Conservation (phyloP, 176 grass and related monocot genomes). For the Elymus sibiricus region DNA sequence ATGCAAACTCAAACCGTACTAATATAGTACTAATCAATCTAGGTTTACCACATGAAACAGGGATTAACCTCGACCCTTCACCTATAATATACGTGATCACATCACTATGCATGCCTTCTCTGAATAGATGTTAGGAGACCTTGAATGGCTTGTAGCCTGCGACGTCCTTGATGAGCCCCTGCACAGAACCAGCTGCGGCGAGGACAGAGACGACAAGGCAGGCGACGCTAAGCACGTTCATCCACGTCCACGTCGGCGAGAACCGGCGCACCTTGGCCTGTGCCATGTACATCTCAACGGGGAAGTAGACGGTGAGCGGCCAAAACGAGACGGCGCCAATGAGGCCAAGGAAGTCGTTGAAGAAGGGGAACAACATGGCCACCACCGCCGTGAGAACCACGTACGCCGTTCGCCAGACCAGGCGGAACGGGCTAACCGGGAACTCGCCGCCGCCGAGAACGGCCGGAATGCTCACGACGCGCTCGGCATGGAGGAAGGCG, state of each 20-base stretch:
- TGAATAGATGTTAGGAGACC: conserved; percentile 29
- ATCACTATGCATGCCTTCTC: neutral
- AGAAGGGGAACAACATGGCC: conserved; percentile 87
- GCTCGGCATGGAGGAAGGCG: conserved; percentile 48
- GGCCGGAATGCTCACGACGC: conserved; percentile 23
- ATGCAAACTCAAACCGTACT: neutral
- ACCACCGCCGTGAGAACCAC: conserved; percentile 56
- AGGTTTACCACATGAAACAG: neutral
- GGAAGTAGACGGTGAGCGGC: conserved; percentile 96
- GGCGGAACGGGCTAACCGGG: conserved; percentile 50
- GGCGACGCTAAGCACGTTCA: conserved; percentile 56
- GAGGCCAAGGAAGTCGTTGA: conserved; percentile 85
- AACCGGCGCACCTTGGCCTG: conserved; percentile 49
- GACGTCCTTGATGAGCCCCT: conserved; percentile 61
- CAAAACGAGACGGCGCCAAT: conserved; percentile 88
- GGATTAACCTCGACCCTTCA: neutral
- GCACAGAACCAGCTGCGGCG: conserved; percentile 59
- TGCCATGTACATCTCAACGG: conserved; percentile 83
- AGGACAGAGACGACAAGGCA: conserved; percentile 67
- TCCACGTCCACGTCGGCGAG: conserved; percentile 69
- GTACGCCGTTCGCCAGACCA: conserved; percentile 63
- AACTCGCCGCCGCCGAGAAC: conserved; percentile 31
- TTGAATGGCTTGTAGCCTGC: conserved; percentile 59
- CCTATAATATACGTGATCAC: conserved; percentile 5
- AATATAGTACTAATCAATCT: neutral